Percentiles rank a stretch among this genome's conserved stretches.
Evolutionary conservation across 208 protist species (phyloP).

Genomic region (Leishmania aethiopica): DNA sequence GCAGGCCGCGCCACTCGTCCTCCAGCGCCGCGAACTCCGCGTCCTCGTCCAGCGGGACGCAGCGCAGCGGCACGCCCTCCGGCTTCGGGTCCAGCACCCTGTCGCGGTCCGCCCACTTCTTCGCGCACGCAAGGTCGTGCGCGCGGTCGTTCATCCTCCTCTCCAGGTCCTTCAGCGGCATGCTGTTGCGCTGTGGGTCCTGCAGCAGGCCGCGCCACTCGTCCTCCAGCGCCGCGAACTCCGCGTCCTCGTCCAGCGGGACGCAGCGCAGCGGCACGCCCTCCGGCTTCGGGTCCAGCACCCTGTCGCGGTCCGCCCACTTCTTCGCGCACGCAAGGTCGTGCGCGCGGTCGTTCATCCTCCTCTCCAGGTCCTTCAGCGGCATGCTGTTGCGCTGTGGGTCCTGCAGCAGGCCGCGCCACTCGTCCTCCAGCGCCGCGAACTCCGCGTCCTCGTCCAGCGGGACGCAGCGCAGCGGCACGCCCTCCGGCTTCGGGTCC

Average conservation of each 20-base stretch:
- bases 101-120: conserved; percentile 42
- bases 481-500: conserved; percentile 46
- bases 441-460: conserved; percentile 47
- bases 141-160: conserved; percentile 52
- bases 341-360: conserved; percentile 29
- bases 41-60: conserved; percentile 44
- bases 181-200: neutral
- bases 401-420: conserved; percentile 20
- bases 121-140: conserved; percentile 41
- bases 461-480: conserved; percentile 37
- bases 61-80: conserved; percentile 48
- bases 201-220: conserved; percentile 20
- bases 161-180: conserved; percentile 2
- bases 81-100: conserved; percentile 39
- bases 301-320: conserved; percentile 33
- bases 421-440: conserved; percentile 26
- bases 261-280: conserved; percentile 48
- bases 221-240: conserved; percentile 35
- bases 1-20: conserved; percentile 24
- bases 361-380: conserved; percentile 26
- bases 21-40: conserved; percentile 35
- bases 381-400: conserved; percentile 25
- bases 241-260: conserved; percentile 36
- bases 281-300: conserved; percentile 46
- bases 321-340: neutral